Evolutionary conservation across 1,284 basidiomycete species (phyloP), one percentile per base, ranked within the genome.

Genomic region (Pholiota adiposa): DNA sequence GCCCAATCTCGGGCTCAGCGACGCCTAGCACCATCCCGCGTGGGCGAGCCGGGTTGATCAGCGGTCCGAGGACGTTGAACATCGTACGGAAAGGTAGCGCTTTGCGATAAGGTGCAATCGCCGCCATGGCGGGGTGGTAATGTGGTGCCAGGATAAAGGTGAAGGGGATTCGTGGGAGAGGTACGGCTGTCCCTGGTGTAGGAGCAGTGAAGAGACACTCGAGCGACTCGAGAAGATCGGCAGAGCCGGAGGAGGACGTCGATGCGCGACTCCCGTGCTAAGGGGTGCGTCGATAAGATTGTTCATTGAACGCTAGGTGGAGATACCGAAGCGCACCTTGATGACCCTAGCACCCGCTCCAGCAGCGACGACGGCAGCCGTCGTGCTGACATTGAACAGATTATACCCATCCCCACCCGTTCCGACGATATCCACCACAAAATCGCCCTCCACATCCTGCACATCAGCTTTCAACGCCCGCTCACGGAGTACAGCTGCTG

Each of bases 301-400:
- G 25, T 34, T 36, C 23, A 1, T 12, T 34, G 21, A 53, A 25
- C 31, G 23, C 29, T 18, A 23, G 27, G n/a, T 2, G 44, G 34
- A 48, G 19, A 54, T 49, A 50, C 55, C 18, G 54, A 27, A 40
- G 54, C 82, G 64, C 70, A 95, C 94, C 83, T 98, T 98, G 75
- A 96, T 89, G 0, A 98, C 94, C 53, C 94, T 83, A 0, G 94
- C 92, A 14, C 97, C 97, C 0, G 96, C 93, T 14, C 97, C 97
- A 18, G 95, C 95, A 23, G 96, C 96, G 18, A 99, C 94, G 61
- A 99, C 87, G 3, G 88, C 96, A 1, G 97, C 97, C 0, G 95
- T 93, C 0, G 97, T 98, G 69, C 94, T 97, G 46, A 98, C 96
- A 73, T 99, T 98, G 83, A 97, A 99, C 0, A 97, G 92, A 70